Evolutionary conservation across 2,329 filamentous ascomycete species (phyloP).

Genomic region (Tolypocladium capitatum): DNA sequence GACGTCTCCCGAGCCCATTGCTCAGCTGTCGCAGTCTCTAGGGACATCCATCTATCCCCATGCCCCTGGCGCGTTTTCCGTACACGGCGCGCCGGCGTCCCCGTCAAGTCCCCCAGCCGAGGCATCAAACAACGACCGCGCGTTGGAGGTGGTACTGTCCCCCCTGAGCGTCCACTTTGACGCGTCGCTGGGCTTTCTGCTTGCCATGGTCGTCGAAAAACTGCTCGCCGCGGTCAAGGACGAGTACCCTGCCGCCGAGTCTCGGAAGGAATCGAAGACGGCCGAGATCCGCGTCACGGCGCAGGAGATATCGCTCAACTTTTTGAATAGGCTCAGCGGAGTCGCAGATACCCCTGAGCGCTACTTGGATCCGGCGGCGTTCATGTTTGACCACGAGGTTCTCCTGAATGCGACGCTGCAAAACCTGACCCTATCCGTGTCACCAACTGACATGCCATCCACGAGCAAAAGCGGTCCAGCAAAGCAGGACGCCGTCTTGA

Average conservation of each 20-base stretch:
- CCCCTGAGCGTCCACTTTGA: conserved; percentile 42
- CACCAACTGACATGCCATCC: conserved; percentile 8
- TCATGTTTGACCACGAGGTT: conserved; percentile 33
- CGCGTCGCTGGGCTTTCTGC: conserved; percentile 40
- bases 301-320: conserved; percentile 38
- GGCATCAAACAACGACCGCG: conserved; percentile 6
- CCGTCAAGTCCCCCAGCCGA: neutral
- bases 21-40: conserved; percentile 17
- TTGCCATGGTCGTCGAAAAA: conserved; percentile 36
- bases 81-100: conserved; percentile 9
- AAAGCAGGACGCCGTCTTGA: conserved; percentile 16
- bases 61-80: conserved; percentile 49
- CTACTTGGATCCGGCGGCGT: conserved; percentile 25
- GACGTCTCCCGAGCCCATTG: conserved; percentile 13
- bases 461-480: conserved; percentile 4
- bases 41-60: conserved; percentile 31
- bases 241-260: conserved; percentile 4
- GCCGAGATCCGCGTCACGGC: conserved; percentile 31
- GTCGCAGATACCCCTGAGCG: conserved; percentile 36
- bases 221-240: conserved; percentile 31
- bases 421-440: conserved; percentile 23
- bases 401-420: conserved; percentile 37
- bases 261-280: conserved; percentile 6
- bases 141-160: conserved; percentile 36
- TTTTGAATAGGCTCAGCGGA: conserved; percentile 40